phyloP scores from a whole-genome alignment of 2,329 filamentous ascomycete genomes.

The Aspergillus arachidicola region DNA sequence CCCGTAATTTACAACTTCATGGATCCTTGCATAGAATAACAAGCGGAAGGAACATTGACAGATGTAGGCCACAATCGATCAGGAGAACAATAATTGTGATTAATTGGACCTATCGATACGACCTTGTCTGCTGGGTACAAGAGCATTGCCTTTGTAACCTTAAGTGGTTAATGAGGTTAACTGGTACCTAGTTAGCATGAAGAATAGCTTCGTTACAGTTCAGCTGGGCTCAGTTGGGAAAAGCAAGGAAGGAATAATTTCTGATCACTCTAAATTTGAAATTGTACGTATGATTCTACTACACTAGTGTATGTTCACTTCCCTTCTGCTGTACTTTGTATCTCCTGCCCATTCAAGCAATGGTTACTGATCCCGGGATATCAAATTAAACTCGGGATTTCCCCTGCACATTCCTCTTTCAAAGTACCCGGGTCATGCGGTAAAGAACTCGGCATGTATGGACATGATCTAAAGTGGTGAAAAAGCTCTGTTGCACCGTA shows the following conservation, averaged over 20 bases:
- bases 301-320: neutral
- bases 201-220: neutral
- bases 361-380: neutral
- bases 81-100: neutral
- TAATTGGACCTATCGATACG: neutral
- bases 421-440: neutral
- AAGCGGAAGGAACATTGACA: neutral
- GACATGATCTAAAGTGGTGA: neutral
- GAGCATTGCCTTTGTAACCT: neutral
- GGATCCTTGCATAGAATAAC: neutral
- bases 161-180: neutral
- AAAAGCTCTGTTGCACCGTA: neutral
- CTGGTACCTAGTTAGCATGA: neutral
- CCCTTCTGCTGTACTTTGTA: neutral
- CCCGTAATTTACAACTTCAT: neutral
- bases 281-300: neutral
- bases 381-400: constrained; percentile 1
- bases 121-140: neutral
- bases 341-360: neutral
- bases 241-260: neutral
- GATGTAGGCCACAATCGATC: neutral
- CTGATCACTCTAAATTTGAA: neutral
- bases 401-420: neutral
- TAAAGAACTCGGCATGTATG: neutral
- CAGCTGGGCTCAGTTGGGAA: neutral